phyloP scores from a whole-genome alignment of 352 stramenopile genomes.

The Thalassiosira oceanica region DNA sequence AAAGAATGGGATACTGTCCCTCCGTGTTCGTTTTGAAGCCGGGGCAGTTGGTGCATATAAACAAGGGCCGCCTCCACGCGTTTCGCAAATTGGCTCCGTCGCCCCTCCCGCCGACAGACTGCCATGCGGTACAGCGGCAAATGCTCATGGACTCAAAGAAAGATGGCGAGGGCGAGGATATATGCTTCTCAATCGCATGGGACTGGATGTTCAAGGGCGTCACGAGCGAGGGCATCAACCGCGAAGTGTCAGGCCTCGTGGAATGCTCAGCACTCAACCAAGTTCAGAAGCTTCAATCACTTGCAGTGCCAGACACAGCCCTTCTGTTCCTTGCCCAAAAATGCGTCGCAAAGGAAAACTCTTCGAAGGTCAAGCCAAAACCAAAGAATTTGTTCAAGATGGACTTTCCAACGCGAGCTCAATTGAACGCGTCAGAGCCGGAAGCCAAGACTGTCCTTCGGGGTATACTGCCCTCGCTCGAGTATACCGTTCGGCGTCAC shows the following conservation, averaged over 20 bases:
- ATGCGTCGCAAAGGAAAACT: slow-evolving; percentile 28
- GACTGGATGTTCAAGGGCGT: slow-evolving; percentile 81
- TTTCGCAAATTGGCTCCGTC: slow-evolving; percentile 75
- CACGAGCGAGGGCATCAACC: slow-evolving; percentile 69
- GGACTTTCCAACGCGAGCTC: background rate
- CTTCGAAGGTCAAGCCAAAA: slow-evolving; percentile 7
- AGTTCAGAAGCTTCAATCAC: slow-evolving; percentile 47
- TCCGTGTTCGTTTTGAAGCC: slow-evolving; percentile 79
- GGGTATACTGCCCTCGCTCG: slow-evolving; percentile 65
- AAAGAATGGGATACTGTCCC: slow-evolving; percentile 77
- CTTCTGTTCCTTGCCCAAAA: slow-evolving; percentile 62
- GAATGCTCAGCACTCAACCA: slow-evolving; percentile 63
- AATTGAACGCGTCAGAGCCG: background rate
- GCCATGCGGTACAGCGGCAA: background rate
- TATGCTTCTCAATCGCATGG: slow-evolving; percentile 79
- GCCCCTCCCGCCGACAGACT: slow-evolving; percentile 2
- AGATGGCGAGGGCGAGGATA: slow-evolving; percentile 19
- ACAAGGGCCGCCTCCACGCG: slow-evolving; percentile 81
- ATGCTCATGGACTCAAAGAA: slow-evolving; percentile 22
- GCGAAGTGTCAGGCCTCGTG: slow-evolving; percentile 63
- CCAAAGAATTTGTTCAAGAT: slow-evolving; percentile 7
- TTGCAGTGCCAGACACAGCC: slow-evolving; percentile 74
- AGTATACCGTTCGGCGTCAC: slow-evolving; percentile 56
- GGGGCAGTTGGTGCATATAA: slow-evolving; percentile 80
- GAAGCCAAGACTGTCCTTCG: slow-evolving; percentile 40